Evolutionary conservation across 352 stramenopile species (phyloP), one percentile per base, ranked within the genome.

Genomic region (Poterioochromonas sp.): DNA sequence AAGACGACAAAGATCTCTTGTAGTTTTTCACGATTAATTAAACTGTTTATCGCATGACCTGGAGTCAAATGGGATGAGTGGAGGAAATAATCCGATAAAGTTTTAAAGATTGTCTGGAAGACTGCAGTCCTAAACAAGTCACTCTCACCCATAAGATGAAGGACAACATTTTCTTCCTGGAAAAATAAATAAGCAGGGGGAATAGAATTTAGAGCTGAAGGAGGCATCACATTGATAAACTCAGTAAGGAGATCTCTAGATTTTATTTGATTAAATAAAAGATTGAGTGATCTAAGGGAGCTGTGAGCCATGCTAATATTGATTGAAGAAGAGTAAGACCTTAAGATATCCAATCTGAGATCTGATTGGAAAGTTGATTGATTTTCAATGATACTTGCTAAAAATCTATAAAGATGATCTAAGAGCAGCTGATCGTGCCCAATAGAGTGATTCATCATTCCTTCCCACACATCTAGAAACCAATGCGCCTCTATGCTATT

Each of bases 81-180:
- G n/a, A n/a, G n/a, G n/a, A n/a, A n/a, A n/a, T n/a, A n/a, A n/a
- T n/a, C n/a, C n/a, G n/a, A 35, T 70, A 58, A 26, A 26, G 15
- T 58, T 26, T 58, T 15, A 58, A 58, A 58, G 15, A 26, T 26
- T 58, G 47, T 15, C 26, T 58, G 47, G 26, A 58, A 58, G 47
- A 58, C 47, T 15, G 26, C 15, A 58, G 15, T 58, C 15, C 47
- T 15, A 58, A 26, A 58, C 26, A 58, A 58, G n/a, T 18, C 58
- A 39, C 58, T 43, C 40, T 73, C 29, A 47, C 63, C 69, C 69
- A 77, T 77, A 2, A 77, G 22, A 43, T 77, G 69, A 26, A 77
- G 47, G 11, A 77, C 69, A 29, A 12, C 8, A 11, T 77, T 18
- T 37, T 70, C 44, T 32, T 5, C 8, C 40, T 58, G 47, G 5